Conservation (phyloP, 2,329 filamentous ascomycete species). For the Ophiosphaerella korrae region DNA sequence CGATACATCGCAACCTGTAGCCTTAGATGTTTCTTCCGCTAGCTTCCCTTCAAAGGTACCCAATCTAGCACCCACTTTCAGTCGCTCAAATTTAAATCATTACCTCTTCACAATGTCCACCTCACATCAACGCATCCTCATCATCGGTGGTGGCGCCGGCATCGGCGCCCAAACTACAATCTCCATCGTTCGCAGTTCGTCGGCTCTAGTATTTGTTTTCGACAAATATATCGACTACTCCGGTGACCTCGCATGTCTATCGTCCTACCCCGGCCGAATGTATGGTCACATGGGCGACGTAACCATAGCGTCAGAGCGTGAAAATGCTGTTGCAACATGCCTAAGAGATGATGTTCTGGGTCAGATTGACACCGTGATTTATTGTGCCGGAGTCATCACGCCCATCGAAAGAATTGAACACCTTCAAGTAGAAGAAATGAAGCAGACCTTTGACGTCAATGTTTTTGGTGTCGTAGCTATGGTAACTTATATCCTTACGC, state of each 20-base stretch:
- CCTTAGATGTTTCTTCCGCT: too few relatives aligned
- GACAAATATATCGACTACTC: constrained; percentile 15
- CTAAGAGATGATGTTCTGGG: constrained; percentile 11
- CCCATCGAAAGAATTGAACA: constrained; percentile 28
- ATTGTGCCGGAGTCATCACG: constrained; percentile 29
- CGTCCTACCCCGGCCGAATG: constrained; percentile 3
- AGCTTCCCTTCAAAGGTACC: too few relatives aligned
- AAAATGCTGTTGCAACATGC: constrained; percentile 18
- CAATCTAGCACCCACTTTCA: too few relatives aligned
- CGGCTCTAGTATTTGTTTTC: constrained; percentile 12
- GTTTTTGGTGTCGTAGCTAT: constrained; percentile 33
- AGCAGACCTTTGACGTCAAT: constrained; percentile 29
- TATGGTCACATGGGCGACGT: constrained; percentile 16
- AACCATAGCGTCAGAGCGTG: constrained; percentile 3
- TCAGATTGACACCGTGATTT: constrained; percentile 30
- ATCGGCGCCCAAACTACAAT: constrained; percentile 16
- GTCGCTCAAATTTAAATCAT: too few relatives aligned
- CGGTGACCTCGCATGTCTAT: background rate
- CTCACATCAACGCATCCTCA: constrained; percentile 23
- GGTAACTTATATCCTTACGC: constrained; percentile 10
- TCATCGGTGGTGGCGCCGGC: constrained; percentile 31
- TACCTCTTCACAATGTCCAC: too few relatives aligned
- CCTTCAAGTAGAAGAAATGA: constrained; percentile 20
- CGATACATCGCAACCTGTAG: background rate
- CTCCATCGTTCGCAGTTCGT: background rate